A percentile compares a stretch with the other conserved stretches of the same genome.
These are phyloP conservation scores for Fusarium tjaetaba DNA, from an alignment of 2,329 filamentous ascomycete species.

Conservation along the genomic window DNA sequence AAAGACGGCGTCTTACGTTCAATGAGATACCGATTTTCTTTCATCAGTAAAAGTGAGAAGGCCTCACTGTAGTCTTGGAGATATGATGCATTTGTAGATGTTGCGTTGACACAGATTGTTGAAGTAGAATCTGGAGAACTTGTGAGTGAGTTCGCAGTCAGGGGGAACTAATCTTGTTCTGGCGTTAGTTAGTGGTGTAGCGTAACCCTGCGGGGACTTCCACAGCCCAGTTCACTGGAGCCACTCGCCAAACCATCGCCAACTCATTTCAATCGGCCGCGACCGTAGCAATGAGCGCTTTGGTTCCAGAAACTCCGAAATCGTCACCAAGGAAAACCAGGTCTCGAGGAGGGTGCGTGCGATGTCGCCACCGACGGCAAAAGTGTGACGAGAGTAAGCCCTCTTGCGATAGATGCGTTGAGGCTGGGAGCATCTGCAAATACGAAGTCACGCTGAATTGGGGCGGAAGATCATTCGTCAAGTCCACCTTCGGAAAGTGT, in stretches of 20 bases:
- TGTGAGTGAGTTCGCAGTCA: not conserved
- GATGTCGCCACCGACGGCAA: constrained; percentile 28
- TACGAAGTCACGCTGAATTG: constrained; percentile 27
- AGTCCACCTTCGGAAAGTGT: constrained; percentile 26
- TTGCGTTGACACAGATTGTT: not conserved
- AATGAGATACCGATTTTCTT: not conserved
- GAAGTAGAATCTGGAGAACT: too few relatives aligned
- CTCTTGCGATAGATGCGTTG: constrained; percentile 20
- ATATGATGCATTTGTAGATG: not conserved
- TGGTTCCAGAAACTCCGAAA: not conserved
- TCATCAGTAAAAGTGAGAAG: not conserved
- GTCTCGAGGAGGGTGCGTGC: constrained; percentile 27
- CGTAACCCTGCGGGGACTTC: not conserved
- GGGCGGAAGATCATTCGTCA: constrained; percentile 27
- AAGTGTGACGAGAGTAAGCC: constrained; percentile 34
- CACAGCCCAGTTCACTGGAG: not conserved
- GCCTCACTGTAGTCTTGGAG: too few relatives aligned
- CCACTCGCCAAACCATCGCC: not conserved
- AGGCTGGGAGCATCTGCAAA: constrained; percentile 3
- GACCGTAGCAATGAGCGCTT: not conserved
- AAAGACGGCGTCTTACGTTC: too few relatives aligned
- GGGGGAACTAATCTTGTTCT: not conserved
- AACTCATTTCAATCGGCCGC: not conserved
- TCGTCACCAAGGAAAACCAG: not conserved
- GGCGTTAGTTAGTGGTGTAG: not conserved